These are phyloP conservation scores for Trichoderma sp. DNA, from an alignment of 2,329 filamentous ascomycete species.

Conservation along the genomic window DNA sequence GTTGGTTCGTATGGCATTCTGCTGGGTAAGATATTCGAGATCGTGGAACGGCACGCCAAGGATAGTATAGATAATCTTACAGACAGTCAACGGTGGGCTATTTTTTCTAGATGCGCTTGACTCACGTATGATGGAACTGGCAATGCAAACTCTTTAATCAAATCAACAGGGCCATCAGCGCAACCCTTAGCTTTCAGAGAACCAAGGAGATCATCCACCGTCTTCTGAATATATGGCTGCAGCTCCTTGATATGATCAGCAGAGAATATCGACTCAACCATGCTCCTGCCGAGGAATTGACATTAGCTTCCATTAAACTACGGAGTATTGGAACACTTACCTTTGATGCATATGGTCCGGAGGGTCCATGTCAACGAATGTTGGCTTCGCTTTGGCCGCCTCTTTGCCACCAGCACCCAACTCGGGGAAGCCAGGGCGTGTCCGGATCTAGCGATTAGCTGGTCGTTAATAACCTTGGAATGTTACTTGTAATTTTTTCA, in stretches of 20 bases:
- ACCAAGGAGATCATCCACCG: not conserved
- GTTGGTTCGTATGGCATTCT: not conserved
- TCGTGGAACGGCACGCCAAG: not conserved
- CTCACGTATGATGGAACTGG: not conserved
- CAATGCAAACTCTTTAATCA: not conserved
- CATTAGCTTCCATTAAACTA: not conserved
- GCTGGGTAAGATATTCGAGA: not conserved
- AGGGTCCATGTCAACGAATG: not conserved
- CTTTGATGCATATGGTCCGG: not conserved
- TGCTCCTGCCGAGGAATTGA: not conserved
- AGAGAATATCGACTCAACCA: not conserved
- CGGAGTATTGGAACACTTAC: not conserved
- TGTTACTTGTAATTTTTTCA: not conserved
- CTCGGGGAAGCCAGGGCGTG: not conserved
- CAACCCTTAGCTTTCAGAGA: not conserved
- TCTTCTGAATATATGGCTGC: not conserved
- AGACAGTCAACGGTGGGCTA: not conserved
- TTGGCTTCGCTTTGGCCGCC: not conserved
- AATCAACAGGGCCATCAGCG: not conserved
- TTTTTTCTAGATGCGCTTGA: not conserved
- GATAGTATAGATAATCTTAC: not conserved
- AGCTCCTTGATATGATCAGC: not conserved
- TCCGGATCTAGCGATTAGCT: not conserved
- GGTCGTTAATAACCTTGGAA: not conserved
- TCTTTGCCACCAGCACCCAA: not conserved